Conservation (phyloP, 164 flowering plant species). For the Liquidambar formosana region DNA sequence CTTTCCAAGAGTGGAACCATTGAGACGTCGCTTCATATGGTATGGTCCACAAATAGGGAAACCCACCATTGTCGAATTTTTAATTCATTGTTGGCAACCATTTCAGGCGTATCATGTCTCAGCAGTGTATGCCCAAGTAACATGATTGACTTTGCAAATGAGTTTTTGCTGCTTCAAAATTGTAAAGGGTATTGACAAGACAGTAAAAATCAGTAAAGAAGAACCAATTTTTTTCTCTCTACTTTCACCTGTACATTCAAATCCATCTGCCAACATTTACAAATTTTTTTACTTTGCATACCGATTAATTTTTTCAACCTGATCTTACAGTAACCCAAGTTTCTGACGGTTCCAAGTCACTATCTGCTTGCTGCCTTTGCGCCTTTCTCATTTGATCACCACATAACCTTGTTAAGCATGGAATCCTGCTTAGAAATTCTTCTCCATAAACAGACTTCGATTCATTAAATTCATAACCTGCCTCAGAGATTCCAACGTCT, state of each 20-base stretch:
- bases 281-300: slow-evolving; percentile 7
- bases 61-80: not conserved
- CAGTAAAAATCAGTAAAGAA: no score
- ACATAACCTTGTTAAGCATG: slow-evolving; percentile 17
- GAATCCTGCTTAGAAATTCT: slow-evolving; percentile 10
- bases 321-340: slow-evolving; percentile 51
- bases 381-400: not conserved
- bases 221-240: no score
- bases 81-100: slow-evolving; percentile 1
- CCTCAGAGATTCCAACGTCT: slow-evolving; percentile 20
- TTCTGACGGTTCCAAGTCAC: slow-evolving; percentile 21
- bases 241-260: slow-evolving; percentile 20
- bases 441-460: slow-evolving; percentile 2
- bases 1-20: not conserved
- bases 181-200: no score
- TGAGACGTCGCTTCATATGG: not conserved
- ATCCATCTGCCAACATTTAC: slow-evolving; percentile 9
- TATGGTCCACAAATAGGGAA: not conserved
- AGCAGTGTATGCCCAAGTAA: no score
- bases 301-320: slow-evolving; percentile 7
- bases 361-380: slow-evolving; percentile 8
- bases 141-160: no score
- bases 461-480: slow-evolving; percentile 17
- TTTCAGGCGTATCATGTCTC: not conserved
- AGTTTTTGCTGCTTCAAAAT: no score